A percentile compares a stretch with the other conserved stretches of the same genome.
Evolutionary conservation across 192 early-diverging fungal species (phyloP).

Genomic region (Gonapodya sp.): DNA sequence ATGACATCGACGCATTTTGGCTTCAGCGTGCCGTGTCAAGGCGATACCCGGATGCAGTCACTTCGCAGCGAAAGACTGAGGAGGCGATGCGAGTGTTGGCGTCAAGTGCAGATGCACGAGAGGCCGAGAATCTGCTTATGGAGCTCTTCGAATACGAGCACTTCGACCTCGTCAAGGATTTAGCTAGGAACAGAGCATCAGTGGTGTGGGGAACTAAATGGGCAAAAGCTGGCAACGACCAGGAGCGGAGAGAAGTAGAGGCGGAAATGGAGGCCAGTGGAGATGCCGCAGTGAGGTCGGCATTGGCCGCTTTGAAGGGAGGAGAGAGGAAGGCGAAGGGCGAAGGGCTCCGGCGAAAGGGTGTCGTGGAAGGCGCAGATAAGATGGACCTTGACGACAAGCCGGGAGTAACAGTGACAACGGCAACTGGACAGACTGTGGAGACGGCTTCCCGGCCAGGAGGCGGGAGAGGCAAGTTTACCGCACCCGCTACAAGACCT

Average conservation of each 20-base stretch:
- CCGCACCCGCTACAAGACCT: conserved; percentile 16
- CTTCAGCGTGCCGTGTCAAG: conserved; percentile 75
- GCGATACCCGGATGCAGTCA: conserved; percentile 75
- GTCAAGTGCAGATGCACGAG: conserved; percentile 53
- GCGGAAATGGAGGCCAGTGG: conserved; percentile 61
- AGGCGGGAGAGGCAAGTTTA: neutral
- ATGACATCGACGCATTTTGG: conserved; percentile 96
- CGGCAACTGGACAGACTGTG: neutral
- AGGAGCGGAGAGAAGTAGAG: conserved; percentile 43
- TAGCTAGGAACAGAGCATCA: conserved; percentile 78
- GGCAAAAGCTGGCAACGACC: conserved; percentile 57
- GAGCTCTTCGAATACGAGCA: conserved; percentile 93
- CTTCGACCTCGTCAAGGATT: conserved; percentile 84
- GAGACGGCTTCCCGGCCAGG: neutral
- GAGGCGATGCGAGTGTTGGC: conserved; percentile 63
- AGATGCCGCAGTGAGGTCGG: conserved; percentile 34
- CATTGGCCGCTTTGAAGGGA: conserved; percentile 52
- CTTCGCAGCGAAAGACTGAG: conserved; percentile 80
- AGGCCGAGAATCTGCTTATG: conserved; percentile 94
- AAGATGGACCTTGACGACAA: conserved; percentile 56
- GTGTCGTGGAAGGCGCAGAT: conserved; percentile 46
- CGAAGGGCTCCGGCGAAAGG: conserved; percentile 40
- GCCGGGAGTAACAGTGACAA: conserved; percentile 18
- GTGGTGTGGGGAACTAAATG: conserved; percentile 88
- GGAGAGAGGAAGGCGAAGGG: conserved; percentile 23